Percentiles rank a stretch among this genome's conserved stretches.
These are phyloP conservation scores for Neurospora terricola DNA, from an alignment of 495 filamentous ascomycete genomes.

Conservation along the genomic window DNA sequence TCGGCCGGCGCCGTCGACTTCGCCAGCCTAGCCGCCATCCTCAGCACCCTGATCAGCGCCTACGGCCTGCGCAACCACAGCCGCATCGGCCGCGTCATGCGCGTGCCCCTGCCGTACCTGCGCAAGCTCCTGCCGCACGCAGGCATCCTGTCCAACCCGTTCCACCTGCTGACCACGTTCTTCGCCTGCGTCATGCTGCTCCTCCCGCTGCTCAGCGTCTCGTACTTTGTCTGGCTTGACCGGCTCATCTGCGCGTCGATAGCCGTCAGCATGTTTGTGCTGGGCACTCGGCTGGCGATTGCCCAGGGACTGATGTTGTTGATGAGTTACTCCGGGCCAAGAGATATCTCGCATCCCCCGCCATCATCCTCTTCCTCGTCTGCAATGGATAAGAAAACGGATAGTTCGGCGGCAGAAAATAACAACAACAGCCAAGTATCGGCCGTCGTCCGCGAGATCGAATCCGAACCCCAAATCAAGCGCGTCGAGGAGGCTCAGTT, in stretches of 20 bases:
- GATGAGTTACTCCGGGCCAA: slow-evolving; percentile 59
- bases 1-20: slow-evolving; percentile 58
- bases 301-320: slow-evolving; percentile 86
- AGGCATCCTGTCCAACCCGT: slow-evolving; percentile 74
- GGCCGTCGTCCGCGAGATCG: slow-evolving; percentile 74
- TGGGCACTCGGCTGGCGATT: slow-evolving; percentile 73
- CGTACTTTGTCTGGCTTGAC: slow-evolving; percentile 71
- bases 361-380: background rate
- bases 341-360: background rate
- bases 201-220: slow-evolving; percentile 69
- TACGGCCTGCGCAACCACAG: slow-evolving; percentile 84
- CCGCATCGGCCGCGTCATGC: slow-evolving; percentile 73
- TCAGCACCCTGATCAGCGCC: slow-evolving; percentile 77
- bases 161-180: slow-evolving; percentile 83
- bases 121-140: slow-evolving; percentile 38
- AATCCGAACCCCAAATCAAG: slow-evolving; percentile 63
- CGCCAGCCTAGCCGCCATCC: slow-evolving; percentile 77
- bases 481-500: slow-evolving; percentile 82
- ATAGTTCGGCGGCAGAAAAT: slow-evolving; percentile 1
- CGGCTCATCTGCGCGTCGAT: slow-evolving; percentile 69
- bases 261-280: slow-evolving; percentile 72
- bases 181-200: slow-evolving; percentile 73
- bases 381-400: slow-evolving; percentile 1
- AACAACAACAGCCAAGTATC: slow-evolving; percentile 43
- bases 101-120: slow-evolving; percentile 72